A percentile compares a stretch with the other conserved stretches of the same genome.
Evolutionary conservation across 176 grass and related monocot genomes (phyloP).

Genomic region (Triticum aestivum): IWGSC_CS_RefSeq_v2.1 NC_057803.1:6594002-6594501

Average conservation of each 20-base stretch:
- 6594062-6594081: conserved; percentile 14
- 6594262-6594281: background rate
- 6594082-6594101: conserved; percentile 11
- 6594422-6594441: background rate
- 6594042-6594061: background rate
- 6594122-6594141: conserved; percentile 40
- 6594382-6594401: background rate
- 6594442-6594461: conserved; percentile 24
- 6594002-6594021: background rate
- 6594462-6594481: background rate
- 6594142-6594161: conserved; percentile 9
- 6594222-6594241: background rate
- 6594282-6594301: background rate
- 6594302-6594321: background rate
- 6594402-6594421: background rate
- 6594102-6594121: conserved; percentile 35
- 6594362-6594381: conserved; percentile 12
- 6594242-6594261: conserved; percentile 2
- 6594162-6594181: background rate
- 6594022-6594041: background rate
- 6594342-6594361: background rate
- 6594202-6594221: no score
- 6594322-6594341: no score
- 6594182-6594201: background rate
- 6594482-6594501: conserved; percentile 31